phyloP scores from a whole-genome alignment of 2,329 filamentous ascomycete genomes.

The Fusarium sambucinum region DNA sequence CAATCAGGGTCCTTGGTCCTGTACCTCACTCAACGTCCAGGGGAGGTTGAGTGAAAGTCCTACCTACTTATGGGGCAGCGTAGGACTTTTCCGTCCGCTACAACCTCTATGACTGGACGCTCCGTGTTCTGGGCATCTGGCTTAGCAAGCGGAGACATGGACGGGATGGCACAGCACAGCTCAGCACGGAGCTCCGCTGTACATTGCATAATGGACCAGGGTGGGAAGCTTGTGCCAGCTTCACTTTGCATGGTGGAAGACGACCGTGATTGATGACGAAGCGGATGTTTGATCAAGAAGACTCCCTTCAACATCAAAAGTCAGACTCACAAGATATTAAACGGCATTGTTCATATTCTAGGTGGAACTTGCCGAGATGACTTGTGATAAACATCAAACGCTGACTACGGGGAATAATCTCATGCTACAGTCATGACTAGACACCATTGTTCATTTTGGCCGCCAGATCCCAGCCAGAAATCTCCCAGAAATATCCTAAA shows the following conservation, averaged over 20 bases:
- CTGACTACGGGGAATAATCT: slow-evolving; percentile 13
- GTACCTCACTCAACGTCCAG: neutral
- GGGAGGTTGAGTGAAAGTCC: slow-evolving; percentile 32
- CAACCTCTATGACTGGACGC: slow-evolving; percentile 25
- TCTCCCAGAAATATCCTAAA: slow-evolving; percentile 28
- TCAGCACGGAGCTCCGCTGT: slow-evolving; percentile 28
- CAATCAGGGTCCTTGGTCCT: slow-evolving; percentile 23
- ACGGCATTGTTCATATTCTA: slow-evolving; percentile 9
- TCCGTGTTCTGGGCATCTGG: slow-evolving; percentile 17
- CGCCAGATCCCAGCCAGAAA: slow-evolving; percentile 31
- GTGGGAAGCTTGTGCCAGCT: slow-evolving; percentile 45
- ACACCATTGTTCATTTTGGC: slow-evolving; percentile 24
- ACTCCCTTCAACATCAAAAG: neutral
- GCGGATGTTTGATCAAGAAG: neutral
- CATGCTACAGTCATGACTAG: slow-evolving; percentile 5
- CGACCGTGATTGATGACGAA: slow-evolving; percentile 27
- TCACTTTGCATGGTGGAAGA: slow-evolving; percentile 26
- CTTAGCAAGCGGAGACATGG: slow-evolving; percentile 31
- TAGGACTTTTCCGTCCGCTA: slow-evolving; percentile 37
- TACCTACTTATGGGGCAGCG: slow-evolving; percentile 23
- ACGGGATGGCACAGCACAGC: slow-evolving; percentile 38
- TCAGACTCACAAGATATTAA: neutral
- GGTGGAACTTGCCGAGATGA: slow-evolving; percentile 13
- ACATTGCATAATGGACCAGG: slow-evolving; percentile 44
- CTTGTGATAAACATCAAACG: slow-evolving; percentile 43